Percentiles rank a stretch among this genome's conserved stretches.
These are phyloP conservation scores for Stephania japonica DNA, from an alignment of 164 flowering plant genomes.

Conservation along the genomic window DNA sequence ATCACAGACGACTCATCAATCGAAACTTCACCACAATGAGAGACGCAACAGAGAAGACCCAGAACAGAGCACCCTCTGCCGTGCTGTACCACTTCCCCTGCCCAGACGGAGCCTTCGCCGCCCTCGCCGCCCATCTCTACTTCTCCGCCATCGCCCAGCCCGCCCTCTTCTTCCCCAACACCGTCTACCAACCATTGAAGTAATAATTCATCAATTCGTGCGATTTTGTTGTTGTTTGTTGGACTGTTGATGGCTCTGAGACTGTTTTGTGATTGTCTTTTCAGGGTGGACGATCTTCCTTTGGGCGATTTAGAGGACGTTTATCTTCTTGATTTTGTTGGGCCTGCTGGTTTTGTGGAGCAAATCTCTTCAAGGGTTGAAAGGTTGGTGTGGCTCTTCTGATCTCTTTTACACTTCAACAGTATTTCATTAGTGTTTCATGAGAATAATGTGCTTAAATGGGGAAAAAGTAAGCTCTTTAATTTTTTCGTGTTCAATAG, in stretches of 20 bases:
- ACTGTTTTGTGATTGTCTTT: not conserved
- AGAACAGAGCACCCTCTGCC: slow-evolving; percentile 29
- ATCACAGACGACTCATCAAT: too few species aligned
- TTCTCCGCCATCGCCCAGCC: slow-evolving; percentile 50
- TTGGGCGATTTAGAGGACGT: slow-evolving; percentile 41
- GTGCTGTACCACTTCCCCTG: slow-evolving; percentile 89
- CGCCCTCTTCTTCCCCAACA: slow-evolving; percentile 66
- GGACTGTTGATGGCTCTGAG: not conserved
- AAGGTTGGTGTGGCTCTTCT: slow-evolving; percentile 25
- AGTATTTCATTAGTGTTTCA: too few species aligned
- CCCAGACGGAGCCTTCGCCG: slow-evolving; percentile 86
- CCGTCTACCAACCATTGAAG: slow-evolving; percentile 61
- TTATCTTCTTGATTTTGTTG: slow-evolving; percentile 77
- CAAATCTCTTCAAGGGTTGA: slow-evolving; percentile 48
- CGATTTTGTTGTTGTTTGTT: not conserved
- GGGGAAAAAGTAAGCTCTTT: too few species aligned
- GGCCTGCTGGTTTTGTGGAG: slow-evolving; percentile 70
- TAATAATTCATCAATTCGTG: not conserved
- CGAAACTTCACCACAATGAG: too few species aligned
- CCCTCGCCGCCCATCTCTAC: slow-evolving; percentile 79
- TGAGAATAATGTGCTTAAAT: too few species aligned
- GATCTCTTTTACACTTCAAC: not conserved
- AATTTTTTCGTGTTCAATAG: too few species aligned
- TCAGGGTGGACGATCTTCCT: slow-evolving; percentile 54
- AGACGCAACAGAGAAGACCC: not conserved